Base-by-base conservation (phyloP, 1,284 basidiomycete genomes). In the Ustilago tritici region DNA sequence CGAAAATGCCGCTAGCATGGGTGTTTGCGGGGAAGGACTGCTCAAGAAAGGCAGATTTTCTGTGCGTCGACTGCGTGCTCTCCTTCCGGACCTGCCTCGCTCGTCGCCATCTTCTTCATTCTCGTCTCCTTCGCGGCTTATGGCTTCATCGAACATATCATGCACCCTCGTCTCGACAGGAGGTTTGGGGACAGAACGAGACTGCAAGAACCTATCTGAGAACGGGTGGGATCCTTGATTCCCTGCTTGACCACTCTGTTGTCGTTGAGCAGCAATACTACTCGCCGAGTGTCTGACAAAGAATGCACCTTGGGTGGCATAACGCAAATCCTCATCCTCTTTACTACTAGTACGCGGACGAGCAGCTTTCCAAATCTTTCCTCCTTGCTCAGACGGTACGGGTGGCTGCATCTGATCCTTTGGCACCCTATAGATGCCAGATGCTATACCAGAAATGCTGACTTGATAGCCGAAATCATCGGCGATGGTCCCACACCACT, bases 391-490 rank as follows among this genome's bases (percentile, higher is more conserved):
- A 11, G 66, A 38, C 12, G 64, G 68, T 0, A 58, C 53, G 3
- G 68, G 65, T 0, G 73, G 68, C 2, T 67, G 57, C 64, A 70
- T 76, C 47, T 70, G 62, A 32, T 65, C 67, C 41, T 67, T 70
- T 36, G 63, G 56, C 8, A 67, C 50, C 11, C 75, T 40, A 43
- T 78, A 68, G 56, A 78, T 78, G 46, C 76, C 76, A 17, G 65
- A 43, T 7, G 71, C 76, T 7, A 78, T 41, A 19, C 76, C 76
- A 47, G 66, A 47, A 43, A 78, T 61, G 8, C 47, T 57, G 3
- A 92, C 89, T 1, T 88, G 87, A 76, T 94, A 95, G 6, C 92
- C 93, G 92, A 92, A 95, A 70, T 90, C 89, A 10, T 86, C 86
- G 0, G 92, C 93, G 3, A 88, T 89, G 0, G 84, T 85, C 31